Conservation (phyloP, 2,329 filamentous ascomycete genomes). For the Phoma sp. region DNA sequence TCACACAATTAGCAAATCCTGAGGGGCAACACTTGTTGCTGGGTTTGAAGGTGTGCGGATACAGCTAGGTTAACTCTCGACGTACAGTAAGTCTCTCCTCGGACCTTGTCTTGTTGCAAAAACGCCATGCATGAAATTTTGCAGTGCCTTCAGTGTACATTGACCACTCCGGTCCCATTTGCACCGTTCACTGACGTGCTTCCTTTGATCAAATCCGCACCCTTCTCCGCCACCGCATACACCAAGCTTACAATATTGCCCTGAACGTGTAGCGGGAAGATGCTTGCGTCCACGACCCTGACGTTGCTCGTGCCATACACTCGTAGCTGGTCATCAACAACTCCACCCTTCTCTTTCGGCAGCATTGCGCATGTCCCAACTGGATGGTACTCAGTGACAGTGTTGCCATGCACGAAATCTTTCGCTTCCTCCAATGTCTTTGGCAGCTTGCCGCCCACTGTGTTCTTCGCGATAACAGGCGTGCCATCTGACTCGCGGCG, state of each 20-base stretch:
- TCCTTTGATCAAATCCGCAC: conserved; percentile 38
- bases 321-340: conserved; percentile 32
- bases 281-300: conserved; percentile 38
- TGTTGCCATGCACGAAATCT: conserved; percentile 21
- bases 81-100: no score
- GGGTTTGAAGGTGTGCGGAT: no score
- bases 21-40: no score
- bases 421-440: conserved; percentile 36
- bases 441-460: conserved; percentile 7
- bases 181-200: neutral
- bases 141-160: neutral
- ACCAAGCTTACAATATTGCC: conserved; percentile 39
- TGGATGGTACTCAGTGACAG: conserved; percentile 42
- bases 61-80: no score
- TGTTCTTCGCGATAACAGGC: neutral
- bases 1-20: no score
- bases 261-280: conserved; percentile 38
- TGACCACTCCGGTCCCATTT: conserved; percentile 7
- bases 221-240: conserved; percentile 45
- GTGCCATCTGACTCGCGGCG: conserved; percentile 30
- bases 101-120: no score
- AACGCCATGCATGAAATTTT: no score
- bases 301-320: conserved; percentile 44
- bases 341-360: conserved; percentile 39
- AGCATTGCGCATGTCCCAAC: conserved; percentile 44